Evolutionary conservation across 2,329 filamentous ascomycete species (phyloP).

Genomic region (Orbilia blumenaviensis): DNA sequence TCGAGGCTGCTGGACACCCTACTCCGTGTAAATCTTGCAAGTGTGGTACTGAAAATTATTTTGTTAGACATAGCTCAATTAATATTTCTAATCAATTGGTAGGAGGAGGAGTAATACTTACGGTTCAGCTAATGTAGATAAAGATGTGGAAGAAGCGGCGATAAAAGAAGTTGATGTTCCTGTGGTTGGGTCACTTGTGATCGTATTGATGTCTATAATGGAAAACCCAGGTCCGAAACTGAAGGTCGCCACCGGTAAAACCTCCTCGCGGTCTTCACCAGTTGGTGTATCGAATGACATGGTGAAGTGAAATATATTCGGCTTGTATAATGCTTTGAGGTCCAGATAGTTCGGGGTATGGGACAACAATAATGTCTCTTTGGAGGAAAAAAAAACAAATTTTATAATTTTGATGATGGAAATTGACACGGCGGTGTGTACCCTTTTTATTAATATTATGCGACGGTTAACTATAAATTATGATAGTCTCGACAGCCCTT

Average conservation of each 20-base stretch:
- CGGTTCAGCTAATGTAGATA: not conserved
- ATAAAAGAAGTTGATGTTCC: not conserved
- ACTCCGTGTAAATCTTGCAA: not conserved
- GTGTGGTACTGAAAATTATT: conserved; percentile 8
- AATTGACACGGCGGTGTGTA: not conserved
- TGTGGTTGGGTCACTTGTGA: not conserved
- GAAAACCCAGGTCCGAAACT: conserved; percentile 16
- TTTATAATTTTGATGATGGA: too few species aligned
- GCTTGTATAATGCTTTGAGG: not conserved
- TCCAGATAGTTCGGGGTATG: not conserved
- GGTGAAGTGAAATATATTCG: not conserved
- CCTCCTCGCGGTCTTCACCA: not conserved
- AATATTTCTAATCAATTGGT: not conserved
- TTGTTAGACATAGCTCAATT: not conserved
- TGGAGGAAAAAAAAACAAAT: not conserved
- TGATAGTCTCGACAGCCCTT: too few species aligned
- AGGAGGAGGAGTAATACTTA: not conserved
- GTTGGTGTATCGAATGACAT: not conserved
- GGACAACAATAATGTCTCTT: too few species aligned
- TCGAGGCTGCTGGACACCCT: not conserved
- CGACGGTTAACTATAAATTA: not conserved
- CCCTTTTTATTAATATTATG: not conserved
- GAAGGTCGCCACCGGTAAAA: not conserved
- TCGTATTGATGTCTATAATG: conserved; percentile 2
- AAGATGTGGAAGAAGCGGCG: not conserved